These are phyloP conservation scores for Geotrichum candidum DNA, from an alignment of 1,139 yeast species.

Conservation along the genomic window DNA sequence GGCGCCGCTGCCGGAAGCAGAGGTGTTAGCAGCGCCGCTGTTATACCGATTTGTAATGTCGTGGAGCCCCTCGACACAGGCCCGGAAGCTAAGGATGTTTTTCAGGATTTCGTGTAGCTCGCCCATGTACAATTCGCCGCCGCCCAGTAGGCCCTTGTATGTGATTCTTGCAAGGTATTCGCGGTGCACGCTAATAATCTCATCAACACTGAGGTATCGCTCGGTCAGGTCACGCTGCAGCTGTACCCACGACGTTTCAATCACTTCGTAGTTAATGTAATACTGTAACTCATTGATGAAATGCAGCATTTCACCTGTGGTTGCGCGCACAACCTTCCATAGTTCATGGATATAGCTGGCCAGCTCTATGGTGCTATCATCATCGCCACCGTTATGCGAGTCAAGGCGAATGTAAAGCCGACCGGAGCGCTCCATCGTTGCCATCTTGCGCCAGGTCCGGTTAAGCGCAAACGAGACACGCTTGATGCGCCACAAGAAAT, in stretches of 20 bases:
- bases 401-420: background rate
- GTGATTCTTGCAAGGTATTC: constrained; percentile 34
- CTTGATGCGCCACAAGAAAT: constrained; percentile 75
- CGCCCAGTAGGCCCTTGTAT: constrained; percentile 36
- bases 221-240: constrained; percentile 27
- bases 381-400: background rate
- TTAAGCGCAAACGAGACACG: constrained; percentile 53
- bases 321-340: constrained; percentile 32
- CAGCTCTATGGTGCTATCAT: background rate
- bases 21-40: background rate
- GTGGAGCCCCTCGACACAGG: constrained; percentile 26
- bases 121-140: constrained; percentile 30
- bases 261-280: constrained; percentile 37
- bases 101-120: constrained; percentile 36
- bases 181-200: constrained; percentile 34
- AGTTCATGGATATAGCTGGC: constrained; percentile 7
- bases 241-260: constrained; percentile 38
- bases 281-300: constrained; percentile 37
- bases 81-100: constrained; percentile 27
- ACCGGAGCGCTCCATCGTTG: constrained; percentile 24
- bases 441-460: constrained; percentile 41
- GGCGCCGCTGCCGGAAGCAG: constrained; percentile 2
- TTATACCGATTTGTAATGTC: constrained; percentile 20
- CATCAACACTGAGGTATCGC: constrained; percentile 33
- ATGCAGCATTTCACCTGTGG: constrained; percentile 35